A percentile compares a stretch with the other conserved stretches of the same genome.
Evolutionary conservation across 345 rosid species (phyloP).

Genomic region (Stellera chamaejasme): DNA sequence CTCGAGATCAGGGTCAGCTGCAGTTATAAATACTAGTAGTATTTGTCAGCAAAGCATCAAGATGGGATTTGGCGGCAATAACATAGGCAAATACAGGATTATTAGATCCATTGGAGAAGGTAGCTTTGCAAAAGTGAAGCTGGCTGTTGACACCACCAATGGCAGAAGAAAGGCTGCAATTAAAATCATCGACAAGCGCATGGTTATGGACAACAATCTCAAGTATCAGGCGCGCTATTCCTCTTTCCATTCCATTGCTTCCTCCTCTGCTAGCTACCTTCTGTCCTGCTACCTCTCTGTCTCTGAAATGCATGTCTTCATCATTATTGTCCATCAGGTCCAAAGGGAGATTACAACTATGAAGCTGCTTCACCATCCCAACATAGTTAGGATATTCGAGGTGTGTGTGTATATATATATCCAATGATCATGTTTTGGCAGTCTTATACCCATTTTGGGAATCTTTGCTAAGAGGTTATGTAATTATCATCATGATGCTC

Average conservation of each 20-base stretch:
- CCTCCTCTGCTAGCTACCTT: not conserved
- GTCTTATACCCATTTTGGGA: no score
- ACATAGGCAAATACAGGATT: constrained; percentile 61
- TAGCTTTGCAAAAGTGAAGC: constrained; percentile 84
- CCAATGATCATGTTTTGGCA: no score
- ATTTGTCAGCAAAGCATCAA: constrained; percentile 8
- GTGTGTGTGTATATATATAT: no score
- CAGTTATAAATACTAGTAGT: no score
- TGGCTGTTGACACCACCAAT: constrained; percentile 57
- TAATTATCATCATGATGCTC: no score
- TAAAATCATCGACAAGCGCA: constrained; percentile 71
- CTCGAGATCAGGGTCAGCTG: no score
- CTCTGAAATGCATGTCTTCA: constrained; percentile 19
- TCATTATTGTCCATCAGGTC: constrained; percentile 34
- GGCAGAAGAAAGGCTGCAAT: constrained; percentile 54
- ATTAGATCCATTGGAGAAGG: constrained; percentile 81
- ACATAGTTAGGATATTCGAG: constrained; percentile 75
- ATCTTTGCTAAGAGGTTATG: not conserved
- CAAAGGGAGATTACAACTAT: constrained; percentile 75
- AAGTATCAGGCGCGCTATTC: constrained; percentile 53
- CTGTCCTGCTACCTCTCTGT: not conserved
- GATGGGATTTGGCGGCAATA: constrained; percentile 42
- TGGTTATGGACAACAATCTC: constrained; percentile 61
- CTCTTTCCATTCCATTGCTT: constrained; percentile 3
- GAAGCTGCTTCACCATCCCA: constrained; percentile 85